Conservation (phyloP, 345 rosid genomes). For the Salix koriyanagi region DNA sequence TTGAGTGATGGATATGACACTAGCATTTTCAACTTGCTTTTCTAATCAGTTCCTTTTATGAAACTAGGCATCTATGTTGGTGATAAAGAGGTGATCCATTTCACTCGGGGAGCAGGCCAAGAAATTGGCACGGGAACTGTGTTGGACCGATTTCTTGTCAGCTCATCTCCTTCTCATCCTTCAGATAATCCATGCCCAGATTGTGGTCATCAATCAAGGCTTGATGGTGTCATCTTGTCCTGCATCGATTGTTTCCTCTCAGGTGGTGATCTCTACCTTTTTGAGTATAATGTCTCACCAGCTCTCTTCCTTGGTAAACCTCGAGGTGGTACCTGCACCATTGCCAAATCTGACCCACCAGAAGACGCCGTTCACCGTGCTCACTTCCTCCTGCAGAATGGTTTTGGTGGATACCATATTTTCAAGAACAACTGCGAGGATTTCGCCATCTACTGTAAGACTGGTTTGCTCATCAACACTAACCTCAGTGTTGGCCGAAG, state of each 20-base stretch:
- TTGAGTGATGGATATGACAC: neutral
- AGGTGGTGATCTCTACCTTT: conserved; percentile 55
- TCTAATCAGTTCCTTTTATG: neutral
- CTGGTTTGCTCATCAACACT: conserved; percentile 48
- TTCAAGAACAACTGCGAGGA: conserved; percentile 79
- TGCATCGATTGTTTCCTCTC: conserved; percentile 70
- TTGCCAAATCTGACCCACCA: conserved; percentile 53
- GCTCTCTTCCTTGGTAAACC: conserved; percentile 50
- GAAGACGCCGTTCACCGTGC: conserved; percentile 58
- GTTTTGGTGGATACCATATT: conserved; percentile 61
- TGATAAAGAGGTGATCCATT: conserved; percentile 64
- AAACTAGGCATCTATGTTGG: conserved; percentile 60
- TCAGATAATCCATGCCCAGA: conserved; percentile 45
- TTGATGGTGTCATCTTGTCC: conserved; percentile 53
- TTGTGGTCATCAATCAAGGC: conserved; percentile 48
- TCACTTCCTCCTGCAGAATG: conserved; percentile 47
- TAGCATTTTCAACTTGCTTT: neutral
- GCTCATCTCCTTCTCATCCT: conserved; percentile 41
- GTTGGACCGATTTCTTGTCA: conserved; percentile 50
- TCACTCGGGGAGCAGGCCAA: conserved; percentile 62
- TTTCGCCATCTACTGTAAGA: conserved; percentile 74
- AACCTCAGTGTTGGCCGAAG: conserved; percentile 58
- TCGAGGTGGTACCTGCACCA: conserved; percentile 80
- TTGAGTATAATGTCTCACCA: conserved; percentile 47
- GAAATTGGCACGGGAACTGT: conserved; percentile 63